Evolutionary conservation across 163 green algal genomes (phyloP), one percentile per base, ranked within the genome.

Genomic region (Chlamydomonas reinhardtii): DNA sequence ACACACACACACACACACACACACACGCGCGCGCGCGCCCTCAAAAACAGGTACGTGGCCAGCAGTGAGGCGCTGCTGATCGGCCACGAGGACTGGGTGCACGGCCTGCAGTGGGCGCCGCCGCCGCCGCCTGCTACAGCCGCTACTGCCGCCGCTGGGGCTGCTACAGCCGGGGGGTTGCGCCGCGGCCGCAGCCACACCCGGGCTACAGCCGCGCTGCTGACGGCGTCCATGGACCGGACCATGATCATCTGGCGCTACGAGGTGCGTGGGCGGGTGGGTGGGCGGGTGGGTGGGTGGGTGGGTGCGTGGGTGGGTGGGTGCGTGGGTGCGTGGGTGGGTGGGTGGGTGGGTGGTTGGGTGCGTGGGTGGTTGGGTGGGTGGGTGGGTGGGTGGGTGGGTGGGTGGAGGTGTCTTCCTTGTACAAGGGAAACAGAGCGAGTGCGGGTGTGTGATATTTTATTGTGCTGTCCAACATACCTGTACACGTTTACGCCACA

Each of bases 21-120:
- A 56, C 48, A 56, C 48, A 56, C 59, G n/a, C 59, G 11, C 59
- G n/a, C 59, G n/a, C 66, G 27, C 16, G 17, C 66, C 31, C 20
- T 8, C 31, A 16, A 35, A 11, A 2, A 3, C 71, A 87, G 81
- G n/a, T 87, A 85, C 54, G 59, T 89, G 52, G 86, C 39, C 27
- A 32, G 19, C 84, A 98, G 59, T 32, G 95, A 99, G 84, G 93
- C 94, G 0, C 87, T 99, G 61, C 94, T 99, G 14, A 87, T 98
- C 5, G 97, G 93, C 0, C 97, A 99, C 81, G 97, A 99, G 85
- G 97, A 99, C 89, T 99, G 97, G 97, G 95, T 99, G 66, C 92
- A 97, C 87, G 93, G 88, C 2, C 94, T 98, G 35, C 82, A 88
- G 19, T 99, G 97, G 97, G 88, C 93, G 43, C 96, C 93, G 0